These are phyloP conservation scores for Phanerodontia chrysosporium DNA, from an alignment of 768 basidiomycete genomes.

Conservation along the genomic window DNA sequence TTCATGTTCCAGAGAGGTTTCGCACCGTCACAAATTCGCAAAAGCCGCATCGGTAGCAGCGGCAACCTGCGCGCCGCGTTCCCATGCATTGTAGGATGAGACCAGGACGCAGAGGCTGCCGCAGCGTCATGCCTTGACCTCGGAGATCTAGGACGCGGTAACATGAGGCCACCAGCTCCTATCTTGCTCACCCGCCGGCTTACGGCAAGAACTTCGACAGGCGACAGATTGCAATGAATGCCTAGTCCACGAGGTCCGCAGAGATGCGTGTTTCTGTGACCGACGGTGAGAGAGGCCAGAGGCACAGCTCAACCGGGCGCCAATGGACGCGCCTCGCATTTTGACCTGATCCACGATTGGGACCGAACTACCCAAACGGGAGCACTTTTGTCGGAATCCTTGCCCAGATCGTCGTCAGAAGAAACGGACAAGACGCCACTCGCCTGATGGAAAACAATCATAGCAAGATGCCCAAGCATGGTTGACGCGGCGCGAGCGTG, in stretches of 20 bases:
- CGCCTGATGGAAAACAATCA: too few relatives aligned
- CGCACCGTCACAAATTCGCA: not conserved
- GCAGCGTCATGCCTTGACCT: constrained; percentile 1
- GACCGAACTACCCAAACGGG: too few relatives aligned
- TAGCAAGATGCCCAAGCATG: too few relatives aligned
- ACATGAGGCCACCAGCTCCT: not conserved
- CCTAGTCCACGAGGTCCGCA: not conserved
- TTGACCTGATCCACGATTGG: too few relatives aligned
- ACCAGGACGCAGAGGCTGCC: not conserved
- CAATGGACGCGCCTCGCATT: too few relatives aligned
- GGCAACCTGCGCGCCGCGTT: not conserved
- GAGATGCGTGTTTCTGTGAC: not conserved
- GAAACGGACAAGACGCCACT: too few relatives aligned
- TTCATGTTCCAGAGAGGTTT: not conserved
- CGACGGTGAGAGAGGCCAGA: not conserved
- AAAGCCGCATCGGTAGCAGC: not conserved
- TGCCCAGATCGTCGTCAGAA: too few relatives aligned
- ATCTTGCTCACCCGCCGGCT: not conserved
- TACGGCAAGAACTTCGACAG: not conserved
- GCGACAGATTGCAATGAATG: not conserved
- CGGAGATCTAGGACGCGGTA: not conserved
- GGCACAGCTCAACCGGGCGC: not conserved
- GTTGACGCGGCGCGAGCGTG: too few relatives aligned
- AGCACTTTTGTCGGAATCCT: too few relatives aligned
- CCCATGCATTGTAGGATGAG: not conserved